These are phyloP conservation scores for Termitomyces sp. DNA, from an alignment of 768 basidiomycete species.

Conservation along the genomic window DNA sequence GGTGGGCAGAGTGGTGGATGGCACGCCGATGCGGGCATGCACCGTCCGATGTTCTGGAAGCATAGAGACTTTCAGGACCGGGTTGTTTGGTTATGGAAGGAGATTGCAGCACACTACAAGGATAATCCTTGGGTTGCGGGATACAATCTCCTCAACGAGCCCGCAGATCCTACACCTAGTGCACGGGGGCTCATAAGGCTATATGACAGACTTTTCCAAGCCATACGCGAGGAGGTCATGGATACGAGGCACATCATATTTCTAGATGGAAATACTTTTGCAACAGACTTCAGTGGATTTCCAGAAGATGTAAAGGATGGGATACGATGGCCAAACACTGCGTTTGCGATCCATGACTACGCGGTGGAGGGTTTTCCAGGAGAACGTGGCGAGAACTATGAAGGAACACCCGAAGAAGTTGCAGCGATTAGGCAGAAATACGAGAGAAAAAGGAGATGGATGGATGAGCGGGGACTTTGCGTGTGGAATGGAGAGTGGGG, in stretches of 20 bases:
- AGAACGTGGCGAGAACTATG: conserved; percentile 46
- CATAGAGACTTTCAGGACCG: conserved; percentile 86
- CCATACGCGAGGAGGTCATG: conserved; percentile 70
- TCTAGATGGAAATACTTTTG: conserved; percentile 85
- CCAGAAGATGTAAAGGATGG: conserved; percentile 46
- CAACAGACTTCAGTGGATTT: conserved; percentile 64
- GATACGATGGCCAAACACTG: conserved; percentile 60
- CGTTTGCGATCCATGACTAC: conserved; percentile 78
- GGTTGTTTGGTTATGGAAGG: conserved; percentile 67
- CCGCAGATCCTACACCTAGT: conserved; percentile 56
- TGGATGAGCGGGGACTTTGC: conserved; percentile 60
- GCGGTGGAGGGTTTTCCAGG: conserved; percentile 65
- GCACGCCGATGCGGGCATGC: conserved; percentile 75
- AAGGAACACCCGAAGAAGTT: conserved; percentile 46
- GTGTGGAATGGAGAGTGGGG: conserved; percentile 86
- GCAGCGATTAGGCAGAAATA: conserved; percentile 49
- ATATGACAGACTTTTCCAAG: conserved; percentile 62
- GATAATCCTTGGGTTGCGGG: conserved; percentile 79
- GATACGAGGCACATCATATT: conserved; percentile 66
- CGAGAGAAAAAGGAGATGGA: conserved; percentile 71
- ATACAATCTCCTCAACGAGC: conserved; percentile 82
- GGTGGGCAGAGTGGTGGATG: conserved; percentile 72
- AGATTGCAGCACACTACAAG: conserved; percentile 70
- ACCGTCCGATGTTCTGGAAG: conserved; percentile 69
- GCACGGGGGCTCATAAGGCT: conserved; percentile 61